Evolutionary conservation across 2,329 filamentous ascomycete genomes (phyloP).

Genomic region (Plectosphaerella sp.): DNA sequence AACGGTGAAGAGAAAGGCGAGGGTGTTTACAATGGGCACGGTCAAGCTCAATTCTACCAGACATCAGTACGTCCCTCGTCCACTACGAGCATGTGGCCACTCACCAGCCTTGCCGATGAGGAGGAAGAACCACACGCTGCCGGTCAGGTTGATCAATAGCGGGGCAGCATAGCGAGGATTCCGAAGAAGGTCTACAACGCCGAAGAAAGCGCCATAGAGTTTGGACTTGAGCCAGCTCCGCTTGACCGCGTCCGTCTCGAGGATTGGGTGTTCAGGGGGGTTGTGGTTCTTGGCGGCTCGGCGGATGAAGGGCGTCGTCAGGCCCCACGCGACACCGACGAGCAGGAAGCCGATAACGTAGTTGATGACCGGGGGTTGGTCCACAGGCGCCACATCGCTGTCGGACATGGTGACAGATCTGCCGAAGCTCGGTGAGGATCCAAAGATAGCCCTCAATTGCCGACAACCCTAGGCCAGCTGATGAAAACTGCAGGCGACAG

Average conservation of each 20-base stretch:
- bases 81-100: constrained; percentile 25
- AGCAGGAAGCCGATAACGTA: constrained; percentile 87
- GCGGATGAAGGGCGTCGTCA: constrained; percentile 90
- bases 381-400: not conserved
- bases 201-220: constrained; percentile 63
- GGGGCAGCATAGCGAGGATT: constrained; percentile 84
- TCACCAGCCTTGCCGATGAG: constrained; percentile 86
- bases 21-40: constrained; percentile 89
- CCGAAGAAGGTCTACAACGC: constrained; percentile 70
- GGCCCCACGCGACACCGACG: constrained; percentile 88
- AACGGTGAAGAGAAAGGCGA: constrained; percentile 95
- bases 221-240: constrained; percentile 59
- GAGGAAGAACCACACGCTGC: constrained; percentile 94
- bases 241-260: constrained; percentile 45
- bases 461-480: not conserved
- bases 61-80: not conserved
- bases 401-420: not conserved
- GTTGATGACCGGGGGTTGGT: constrained; percentile 59
- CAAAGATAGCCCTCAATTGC: not conserved
- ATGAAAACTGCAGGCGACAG: not conserved
- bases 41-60: constrained; percentile 78
- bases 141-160: constrained; percentile 81
- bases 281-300: constrained; percentile 74
- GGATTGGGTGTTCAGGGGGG: constrained; percentile 53
- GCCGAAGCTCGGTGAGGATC: not conserved